A percentile compares a stretch with the other conserved stretches of the same genome.
These are phyloP conservation scores for Peniophora sp. DNA, from an alignment of 1,284 basidiomycete genomes.

Conservation along the genomic window DNA sequence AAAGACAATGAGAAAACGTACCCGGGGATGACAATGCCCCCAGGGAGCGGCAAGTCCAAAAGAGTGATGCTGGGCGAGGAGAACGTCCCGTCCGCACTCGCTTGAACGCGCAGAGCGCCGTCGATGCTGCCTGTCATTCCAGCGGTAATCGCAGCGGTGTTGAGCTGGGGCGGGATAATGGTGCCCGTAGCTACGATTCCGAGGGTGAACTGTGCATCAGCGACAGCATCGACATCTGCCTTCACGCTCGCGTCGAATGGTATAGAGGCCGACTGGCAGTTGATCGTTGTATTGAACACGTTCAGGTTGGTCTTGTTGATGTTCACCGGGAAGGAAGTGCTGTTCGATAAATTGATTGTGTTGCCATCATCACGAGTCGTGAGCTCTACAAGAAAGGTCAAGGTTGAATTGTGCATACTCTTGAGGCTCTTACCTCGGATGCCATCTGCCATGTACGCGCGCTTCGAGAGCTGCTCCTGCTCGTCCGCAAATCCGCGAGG, in stretches of 20 bases:
- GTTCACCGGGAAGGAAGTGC: slow-evolving; percentile 19
- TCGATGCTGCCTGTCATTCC: slow-evolving; percentile 22
- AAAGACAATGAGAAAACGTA: slow-evolving; percentile 12
- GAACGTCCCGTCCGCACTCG: slow-evolving; percentile 12
- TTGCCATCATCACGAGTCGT: neutral
- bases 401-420: neutral
- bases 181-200: slow-evolving; percentile 35
- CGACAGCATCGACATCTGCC: slow-evolving; percentile 32
- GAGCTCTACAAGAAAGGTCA: neutral
- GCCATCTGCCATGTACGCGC: neutral
- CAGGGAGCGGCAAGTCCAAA: slow-evolving; percentile 28
- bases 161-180: slow-evolving; percentile 31
- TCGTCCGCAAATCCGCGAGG: neutral
- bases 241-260: slow-evolving; percentile 24
- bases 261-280: slow-evolving; percentile 23
- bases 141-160: slow-evolving; percentile 23
- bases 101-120: slow-evolving; percentile 25
- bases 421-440: neutral
- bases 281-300: slow-evolving; percentile 30
- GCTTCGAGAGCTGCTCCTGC: neutral
- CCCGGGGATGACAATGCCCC: slow-evolving; percentile 32
- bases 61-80: slow-evolving; percentile 23
- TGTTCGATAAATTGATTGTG: slow-evolving; percentile 8
- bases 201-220: slow-evolving; percentile 24
- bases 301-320: slow-evolving; percentile 26